Evolutionary conservation across 768 basidiomycete genomes (phyloP).

Genomic region (Hydnomerulius pinastri): DNA sequence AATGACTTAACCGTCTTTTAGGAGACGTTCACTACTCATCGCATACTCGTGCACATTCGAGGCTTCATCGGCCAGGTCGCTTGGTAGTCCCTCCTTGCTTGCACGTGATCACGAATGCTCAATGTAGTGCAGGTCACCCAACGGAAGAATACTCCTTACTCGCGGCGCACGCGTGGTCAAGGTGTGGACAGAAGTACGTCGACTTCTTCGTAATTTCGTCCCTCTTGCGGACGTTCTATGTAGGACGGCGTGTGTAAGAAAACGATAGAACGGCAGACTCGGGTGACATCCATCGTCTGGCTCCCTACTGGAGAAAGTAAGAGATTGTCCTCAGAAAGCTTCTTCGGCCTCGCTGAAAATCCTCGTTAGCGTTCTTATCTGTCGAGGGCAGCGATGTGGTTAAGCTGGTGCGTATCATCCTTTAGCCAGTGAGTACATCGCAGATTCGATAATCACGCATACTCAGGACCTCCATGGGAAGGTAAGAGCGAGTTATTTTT

Average conservation of each 20-base stretch:
- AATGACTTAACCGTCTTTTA: constrained; percentile 23
- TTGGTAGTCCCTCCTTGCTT: constrained; percentile 34
- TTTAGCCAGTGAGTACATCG: constrained; percentile 6
- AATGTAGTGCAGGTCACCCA: constrained; percentile 44
- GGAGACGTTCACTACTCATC: constrained; percentile 46
- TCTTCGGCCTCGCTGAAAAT: constrained; percentile 15
- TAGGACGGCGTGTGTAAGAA: constrained; percentile 53
- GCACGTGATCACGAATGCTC: constrained; percentile 1
- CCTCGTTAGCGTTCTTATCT: constrained; percentile 47
- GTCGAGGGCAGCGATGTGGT: constrained; percentile 50
- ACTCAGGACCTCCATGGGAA: constrained; percentile 46
- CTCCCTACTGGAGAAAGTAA: constrained; percentile 50
- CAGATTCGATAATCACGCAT: constrained; percentile 13
- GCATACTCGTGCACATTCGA: constrained; percentile 50
- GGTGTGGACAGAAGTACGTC: constrained; percentile 50
- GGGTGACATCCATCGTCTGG: constrained; percentile 55
- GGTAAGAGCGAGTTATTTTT: constrained; percentile 10
- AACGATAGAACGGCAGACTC: constrained; percentile 49
- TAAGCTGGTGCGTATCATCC: constrained; percentile 39
- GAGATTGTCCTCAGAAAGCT: constrained; percentile 7
- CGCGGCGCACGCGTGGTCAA: constrained; percentile 51
- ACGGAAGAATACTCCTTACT: constrained; percentile 45
- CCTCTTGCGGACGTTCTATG: constrained; percentile 4
- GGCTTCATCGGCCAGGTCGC: constrained; percentile 59
- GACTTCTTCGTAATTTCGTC: not conserved